Percentiles rank a stretch among this genome's conserved stretches.
Evolutionary conservation across 2,329 filamentous ascomycete genomes (phyloP).

Genomic region (Ascosphaera aggregata): DNA sequence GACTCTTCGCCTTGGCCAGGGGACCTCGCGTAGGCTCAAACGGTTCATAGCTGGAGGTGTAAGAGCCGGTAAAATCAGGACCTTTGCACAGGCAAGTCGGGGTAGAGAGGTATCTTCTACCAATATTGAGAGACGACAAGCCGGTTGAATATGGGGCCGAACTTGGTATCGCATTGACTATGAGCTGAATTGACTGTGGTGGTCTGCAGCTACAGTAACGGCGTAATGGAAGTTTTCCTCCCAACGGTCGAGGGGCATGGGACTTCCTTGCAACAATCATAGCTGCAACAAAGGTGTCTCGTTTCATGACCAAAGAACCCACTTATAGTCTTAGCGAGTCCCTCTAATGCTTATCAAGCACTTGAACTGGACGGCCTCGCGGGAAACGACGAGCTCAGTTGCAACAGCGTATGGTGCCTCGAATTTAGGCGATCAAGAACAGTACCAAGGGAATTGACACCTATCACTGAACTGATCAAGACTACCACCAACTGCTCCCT

Average conservation of each 20-base stretch:
- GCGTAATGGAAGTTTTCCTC: neutral
- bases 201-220: neutral
- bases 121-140: neutral
- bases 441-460: no score
- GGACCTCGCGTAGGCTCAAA: neutral
- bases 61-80: neutral
- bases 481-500: no score
- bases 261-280: neutral
- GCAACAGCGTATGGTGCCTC: no score
- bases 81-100: neutral
- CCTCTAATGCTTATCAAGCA: no score
- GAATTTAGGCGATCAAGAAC: no score
- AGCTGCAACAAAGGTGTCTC: neutral
- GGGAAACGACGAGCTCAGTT: no score
- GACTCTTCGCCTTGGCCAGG: neutral
- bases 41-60: neutral
- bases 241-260: neutral
- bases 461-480: no score
- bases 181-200: neutral
- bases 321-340: no score
- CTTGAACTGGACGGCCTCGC: no score
- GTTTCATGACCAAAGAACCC: no score
- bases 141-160: neutral
- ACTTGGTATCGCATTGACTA: neutral
- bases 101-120: neutral